Conservation (phyloP, 2,329 filamentous ascomycete species). For the Eutypella sp. region DNA sequence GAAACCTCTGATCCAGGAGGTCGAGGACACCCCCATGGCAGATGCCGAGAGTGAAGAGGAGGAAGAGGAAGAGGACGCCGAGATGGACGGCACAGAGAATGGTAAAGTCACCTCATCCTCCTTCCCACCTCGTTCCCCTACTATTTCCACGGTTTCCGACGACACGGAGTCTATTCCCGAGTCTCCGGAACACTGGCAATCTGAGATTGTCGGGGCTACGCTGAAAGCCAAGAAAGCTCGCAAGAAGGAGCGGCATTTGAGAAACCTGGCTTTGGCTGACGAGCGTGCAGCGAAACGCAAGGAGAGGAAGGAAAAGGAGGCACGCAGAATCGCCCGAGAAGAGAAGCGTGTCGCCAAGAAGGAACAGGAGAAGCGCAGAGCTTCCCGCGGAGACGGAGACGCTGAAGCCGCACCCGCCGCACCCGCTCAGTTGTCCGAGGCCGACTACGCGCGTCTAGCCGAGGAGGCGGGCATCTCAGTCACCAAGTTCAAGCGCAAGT, state of each 20-base stretch:
- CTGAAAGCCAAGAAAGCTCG: constrained; percentile 23
- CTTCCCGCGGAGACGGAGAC: constrained; percentile 18
- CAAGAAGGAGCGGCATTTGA: constrained; percentile 23
- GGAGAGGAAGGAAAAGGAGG: constrained; percentile 26
- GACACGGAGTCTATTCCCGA: constrained; percentile 17
- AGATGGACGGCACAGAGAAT: constrained; percentile 29
- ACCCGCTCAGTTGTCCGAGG: constrained; percentile 44
- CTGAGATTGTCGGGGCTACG: constrained; percentile 6
- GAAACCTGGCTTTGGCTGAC: constrained; percentile 21
- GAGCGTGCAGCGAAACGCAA: constrained; percentile 30
- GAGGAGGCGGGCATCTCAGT: constrained; percentile 64
- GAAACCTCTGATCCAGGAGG: constrained; percentile 34
- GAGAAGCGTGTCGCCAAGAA: constrained; percentile 39
- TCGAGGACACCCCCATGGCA: constrained; percentile 36
- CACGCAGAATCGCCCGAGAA: constrained; percentile 24
- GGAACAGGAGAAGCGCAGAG: constrained; percentile 25
- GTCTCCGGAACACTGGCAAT: constrained; percentile 1
- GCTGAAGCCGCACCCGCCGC: constrained; percentile 28
- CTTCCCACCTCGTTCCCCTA: constrained; percentile 1
- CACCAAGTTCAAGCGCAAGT: constrained; percentile 74
- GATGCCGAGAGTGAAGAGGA: constrained; percentile 43
- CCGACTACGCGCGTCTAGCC: constrained; percentile 56
- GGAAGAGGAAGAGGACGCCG: constrained; percentile 31
- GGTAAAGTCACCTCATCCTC: constrained; percentile 13
- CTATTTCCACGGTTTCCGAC: constrained; percentile 16